Conservation (phyloP, 495 filamentous ascomycete genomes). For the Geoglossum glabrum region DNA sequence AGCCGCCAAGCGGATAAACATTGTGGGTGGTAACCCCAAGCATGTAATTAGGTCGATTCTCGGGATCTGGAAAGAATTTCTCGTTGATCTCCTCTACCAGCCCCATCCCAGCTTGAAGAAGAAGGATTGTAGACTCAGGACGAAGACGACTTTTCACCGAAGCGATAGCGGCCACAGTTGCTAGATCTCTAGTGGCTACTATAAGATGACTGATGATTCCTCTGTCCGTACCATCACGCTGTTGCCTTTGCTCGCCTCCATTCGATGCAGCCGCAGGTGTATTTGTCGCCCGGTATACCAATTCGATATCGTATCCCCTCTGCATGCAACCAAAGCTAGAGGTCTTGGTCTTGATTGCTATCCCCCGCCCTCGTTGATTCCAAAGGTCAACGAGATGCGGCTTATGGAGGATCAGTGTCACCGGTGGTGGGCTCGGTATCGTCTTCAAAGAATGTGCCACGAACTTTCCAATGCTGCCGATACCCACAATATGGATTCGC, state of each 20-base stretch:
- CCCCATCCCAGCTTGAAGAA: conserved; percentile 74
- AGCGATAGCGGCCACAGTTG: conserved; percentile 34
- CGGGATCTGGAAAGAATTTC: conserved; percentile 42
- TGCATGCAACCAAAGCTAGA: conserved; percentile 13
- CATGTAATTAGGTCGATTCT: conserved; percentile 50
- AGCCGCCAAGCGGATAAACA: conserved; percentile 32
- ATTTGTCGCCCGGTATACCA: conserved; percentile 10
- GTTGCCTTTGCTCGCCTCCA: no score
- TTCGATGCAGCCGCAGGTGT: background rate
- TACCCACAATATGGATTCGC: conserved; percentile 30
- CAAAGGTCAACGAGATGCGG: conserved; percentile 16
- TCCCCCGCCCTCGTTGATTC: conserved; percentile 14
- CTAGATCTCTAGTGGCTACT: conserved; percentile 40
- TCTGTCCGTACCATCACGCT: no score
- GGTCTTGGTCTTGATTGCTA: conserved; percentile 17
- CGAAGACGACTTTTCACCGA: conserved; percentile 45
- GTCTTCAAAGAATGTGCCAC: conserved; percentile 26
- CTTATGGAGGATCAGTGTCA: conserved; percentile 30
- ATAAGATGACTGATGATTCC: conserved; percentile 56
- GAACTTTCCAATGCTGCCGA: conserved; percentile 34
- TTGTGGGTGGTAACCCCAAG: conserved; percentile 45
- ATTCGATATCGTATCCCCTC: conserved; percentile 35
- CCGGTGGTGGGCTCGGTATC: conserved; percentile 15
- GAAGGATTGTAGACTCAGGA: conserved; percentile 49
- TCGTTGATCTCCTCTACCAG: conserved; percentile 51